Evolutionary conservation across 768 basidiomycete species (phyloP).

Genomic region (Hygrocybe punicea): DNA sequence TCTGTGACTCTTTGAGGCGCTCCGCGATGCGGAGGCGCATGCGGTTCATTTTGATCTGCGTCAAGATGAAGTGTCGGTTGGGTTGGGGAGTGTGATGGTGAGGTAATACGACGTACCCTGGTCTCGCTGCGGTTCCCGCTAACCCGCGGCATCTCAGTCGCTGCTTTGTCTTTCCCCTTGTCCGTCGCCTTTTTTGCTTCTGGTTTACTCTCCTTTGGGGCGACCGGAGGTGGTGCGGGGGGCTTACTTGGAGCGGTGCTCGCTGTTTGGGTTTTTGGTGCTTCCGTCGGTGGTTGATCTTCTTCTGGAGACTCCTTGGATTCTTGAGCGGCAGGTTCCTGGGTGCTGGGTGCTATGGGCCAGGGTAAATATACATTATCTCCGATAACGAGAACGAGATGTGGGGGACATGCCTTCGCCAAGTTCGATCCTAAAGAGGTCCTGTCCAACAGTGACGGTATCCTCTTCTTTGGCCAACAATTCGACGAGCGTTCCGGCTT

Average conservation of each 20-base stretch:
- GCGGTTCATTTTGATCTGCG: slow-evolving; percentile 96
- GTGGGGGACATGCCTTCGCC: slow-evolving; percentile 46
- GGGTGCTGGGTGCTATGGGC: neutral
- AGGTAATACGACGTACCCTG: slow-evolving; percentile 49
- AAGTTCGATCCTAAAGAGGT: slow-evolving; percentile 85
- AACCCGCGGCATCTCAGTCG: slow-evolving; percentile 31
- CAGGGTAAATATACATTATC: slow-evolving; percentile 28
- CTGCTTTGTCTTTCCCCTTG: slow-evolving; percentile 32
- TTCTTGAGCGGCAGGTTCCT: slow-evolving; percentile 30
- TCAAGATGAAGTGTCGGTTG: no score
- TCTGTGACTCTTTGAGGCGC: slow-evolving; percentile 97
- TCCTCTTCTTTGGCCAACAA: slow-evolving; percentile 88
- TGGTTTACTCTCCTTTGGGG: slow-evolving; percentile 17
- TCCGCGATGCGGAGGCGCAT: slow-evolving; percentile 98
- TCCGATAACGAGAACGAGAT: neutral
- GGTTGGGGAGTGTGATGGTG: neutral
- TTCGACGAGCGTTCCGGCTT: slow-evolving; percentile 83
- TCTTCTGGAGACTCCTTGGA: slow-evolving; percentile 23
- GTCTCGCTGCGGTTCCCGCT: slow-evolving; percentile 74
- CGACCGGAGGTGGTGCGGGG: slow-evolving; percentile 34
- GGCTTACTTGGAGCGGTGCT: slow-evolving; percentile 46
- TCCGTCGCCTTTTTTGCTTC: slow-evolving; percentile 32
- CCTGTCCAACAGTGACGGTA: slow-evolving; percentile 92
- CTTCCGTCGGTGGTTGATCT: slow-evolving; percentile 40
- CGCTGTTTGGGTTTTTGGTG: slow-evolving; percentile 48